A percentile compares a stretch with the other conserved stretches of the same genome.
Conservation (phyloP, 2,329 filamentous ascomycete species). For the Orbilia blumenaviensis region DNA sequence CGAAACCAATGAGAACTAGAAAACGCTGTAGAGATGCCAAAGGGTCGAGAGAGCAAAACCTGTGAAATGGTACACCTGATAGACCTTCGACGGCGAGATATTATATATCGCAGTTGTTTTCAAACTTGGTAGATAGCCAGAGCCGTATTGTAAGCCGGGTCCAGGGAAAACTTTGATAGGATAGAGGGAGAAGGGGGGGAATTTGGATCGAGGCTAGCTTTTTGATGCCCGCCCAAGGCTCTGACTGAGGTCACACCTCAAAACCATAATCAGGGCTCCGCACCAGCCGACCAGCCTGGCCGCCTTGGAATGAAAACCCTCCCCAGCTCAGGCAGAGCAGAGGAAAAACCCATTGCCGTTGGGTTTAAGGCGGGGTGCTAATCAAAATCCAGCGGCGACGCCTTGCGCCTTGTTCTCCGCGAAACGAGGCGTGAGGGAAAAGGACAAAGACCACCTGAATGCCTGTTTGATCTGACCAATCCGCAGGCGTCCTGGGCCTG, state of each 20-base stretch:
- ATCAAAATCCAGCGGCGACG: conserved; percentile 35
- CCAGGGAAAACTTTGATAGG: background rate
- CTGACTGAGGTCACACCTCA: background rate
- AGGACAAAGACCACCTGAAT: background rate
- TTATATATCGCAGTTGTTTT: conserved; percentile 32
- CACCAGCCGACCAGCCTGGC: background rate
- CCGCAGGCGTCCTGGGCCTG: background rate
- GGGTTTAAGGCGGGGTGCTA: conserved; percentile 33
- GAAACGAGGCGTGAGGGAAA: conserved; percentile 40
- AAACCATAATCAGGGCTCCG: background rate
- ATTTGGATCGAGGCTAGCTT: conserved; percentile 5
- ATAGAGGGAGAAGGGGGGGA: background rate
- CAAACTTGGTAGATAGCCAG: background rate
- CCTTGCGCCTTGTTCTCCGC: conserved; percentile 33
- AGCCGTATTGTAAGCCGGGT: conserved; percentile 36
- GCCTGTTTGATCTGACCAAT: conserved; percentile 37
- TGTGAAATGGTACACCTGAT: conserved; percentile 17
- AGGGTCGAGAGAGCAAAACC: conserved; percentile 39
- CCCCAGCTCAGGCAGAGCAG: conserved; percentile 3
- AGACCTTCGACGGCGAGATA: conserved; percentile 5
- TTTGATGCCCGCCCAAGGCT: conserved; percentile 9
- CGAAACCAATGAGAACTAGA: conserved; percentile 15
- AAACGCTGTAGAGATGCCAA: conserved; percentile 27
- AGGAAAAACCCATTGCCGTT: background rate
- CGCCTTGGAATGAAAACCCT: conserved; percentile 6